Percentiles rank a stretch among this genome's conserved stretches.
Conservation (phyloP, 1,139 yeast genomes). For the Sugiyamaella japonica region DNA sequence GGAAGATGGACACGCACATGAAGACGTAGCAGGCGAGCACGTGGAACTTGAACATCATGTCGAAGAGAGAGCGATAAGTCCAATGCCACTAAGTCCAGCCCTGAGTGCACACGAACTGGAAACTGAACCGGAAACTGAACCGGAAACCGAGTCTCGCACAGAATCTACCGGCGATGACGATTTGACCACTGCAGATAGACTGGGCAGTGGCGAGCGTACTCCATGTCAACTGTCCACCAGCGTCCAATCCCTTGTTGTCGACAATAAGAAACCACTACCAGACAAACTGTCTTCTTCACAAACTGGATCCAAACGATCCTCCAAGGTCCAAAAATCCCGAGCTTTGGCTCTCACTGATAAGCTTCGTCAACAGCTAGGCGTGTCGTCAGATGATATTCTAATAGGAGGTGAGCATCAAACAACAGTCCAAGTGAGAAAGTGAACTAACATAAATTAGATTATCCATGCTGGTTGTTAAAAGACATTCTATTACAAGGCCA, state of each 20-base stretch:
- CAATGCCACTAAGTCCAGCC: slow-evolving; percentile 6
- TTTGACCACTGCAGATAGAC: too few relatives aligned
- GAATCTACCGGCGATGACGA: not conserved
- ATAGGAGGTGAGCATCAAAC: slow-evolving; percentile 31
- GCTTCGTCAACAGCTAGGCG: slow-evolving; percentile 31
- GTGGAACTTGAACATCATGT: too few relatives aligned
- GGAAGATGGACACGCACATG: not conserved
- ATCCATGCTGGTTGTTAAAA: slow-evolving; percentile 74
- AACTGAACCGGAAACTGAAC: not conserved
- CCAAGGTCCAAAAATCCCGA: slow-evolving; percentile 24
- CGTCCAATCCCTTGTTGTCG: slow-evolving; percentile 9
- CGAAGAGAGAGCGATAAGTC: not conserved
- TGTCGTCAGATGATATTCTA: slow-evolving; percentile 32
- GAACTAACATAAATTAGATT: slow-evolving; percentile 39
- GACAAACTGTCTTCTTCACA: slow-evolving; percentile 5
- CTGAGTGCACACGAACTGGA: not conserved
- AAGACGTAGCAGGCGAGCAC: too few relatives aligned
- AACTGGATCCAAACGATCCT: not conserved
- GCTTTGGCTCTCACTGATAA: slow-evolving; percentile 34
- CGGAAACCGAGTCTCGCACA: too few relatives aligned
- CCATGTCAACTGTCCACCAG: slow-evolving; percentile 15
- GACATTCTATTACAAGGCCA: slow-evolving; percentile 88
- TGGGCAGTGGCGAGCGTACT: not conserved
- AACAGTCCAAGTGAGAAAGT: not conserved
- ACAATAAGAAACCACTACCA: not conserved